phyloP scores from a whole-genome alignment of 306 rosid genomes.

The Dryas drummondii region DNA sequence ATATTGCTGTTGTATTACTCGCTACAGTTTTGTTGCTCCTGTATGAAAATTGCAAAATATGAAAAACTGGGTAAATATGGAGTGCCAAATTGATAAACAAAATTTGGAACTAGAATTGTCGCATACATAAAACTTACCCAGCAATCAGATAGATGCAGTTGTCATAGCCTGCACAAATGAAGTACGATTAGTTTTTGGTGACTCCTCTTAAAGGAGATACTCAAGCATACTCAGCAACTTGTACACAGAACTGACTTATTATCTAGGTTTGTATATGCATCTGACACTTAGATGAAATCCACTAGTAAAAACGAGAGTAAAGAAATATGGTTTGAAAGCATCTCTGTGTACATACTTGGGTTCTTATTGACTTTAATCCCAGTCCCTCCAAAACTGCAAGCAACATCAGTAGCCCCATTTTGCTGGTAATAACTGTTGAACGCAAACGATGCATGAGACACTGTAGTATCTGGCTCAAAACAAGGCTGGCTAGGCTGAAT shows the following conservation, averaged over 20 bases:
- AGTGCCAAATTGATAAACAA: neutral
- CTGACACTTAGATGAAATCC: neutral
- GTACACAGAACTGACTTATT: neutral
- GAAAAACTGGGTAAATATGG: conserved; percentile 20
- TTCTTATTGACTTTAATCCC: conserved; percentile 82
- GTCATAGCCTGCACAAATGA: conserved; percentile 71
- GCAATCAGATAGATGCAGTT: conserved; percentile 71
- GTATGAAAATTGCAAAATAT: conserved; percentile 30
- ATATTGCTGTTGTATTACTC: conserved; percentile 65
- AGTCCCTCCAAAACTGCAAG: conserved; percentile 89
- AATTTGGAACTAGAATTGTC: neutral
- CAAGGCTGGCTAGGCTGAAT: conserved; percentile 98
- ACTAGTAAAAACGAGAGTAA: neutral
- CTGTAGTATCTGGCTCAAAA: conserved; percentile 80
- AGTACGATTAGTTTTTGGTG: conserved; percentile 13
- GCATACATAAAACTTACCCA: conserved; percentile 55
- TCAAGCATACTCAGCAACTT: neutral
- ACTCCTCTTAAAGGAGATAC: neutral
- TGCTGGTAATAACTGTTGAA: conserved; percentile 91
- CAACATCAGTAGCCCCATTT: conserved; percentile 87
- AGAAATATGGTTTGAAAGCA: neutral
- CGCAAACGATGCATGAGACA: conserved; percentile 86
- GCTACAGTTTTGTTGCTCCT: conserved; percentile 66
- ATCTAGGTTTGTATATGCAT: neutral
- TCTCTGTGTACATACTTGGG: conserved; percentile 68